Evolutionary conservation across 2,329 filamentous ascomycete species (phyloP).

Genomic region (Exutisphaerella laricina): DNA sequence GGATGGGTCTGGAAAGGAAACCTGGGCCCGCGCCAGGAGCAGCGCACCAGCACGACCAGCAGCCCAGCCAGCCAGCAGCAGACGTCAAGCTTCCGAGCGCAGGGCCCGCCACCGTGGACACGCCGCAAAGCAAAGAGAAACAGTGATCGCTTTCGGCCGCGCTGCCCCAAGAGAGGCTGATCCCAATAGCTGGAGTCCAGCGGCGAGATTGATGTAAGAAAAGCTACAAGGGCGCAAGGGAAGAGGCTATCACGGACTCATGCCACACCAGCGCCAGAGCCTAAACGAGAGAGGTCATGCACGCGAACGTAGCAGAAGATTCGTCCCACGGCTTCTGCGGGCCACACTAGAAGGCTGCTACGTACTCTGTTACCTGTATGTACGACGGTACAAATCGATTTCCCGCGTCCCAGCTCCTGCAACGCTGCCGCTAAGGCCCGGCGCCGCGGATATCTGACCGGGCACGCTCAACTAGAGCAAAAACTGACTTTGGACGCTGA

Average conservation of each 20-base stretch:
- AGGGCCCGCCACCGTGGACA: slow-evolving; percentile 12
- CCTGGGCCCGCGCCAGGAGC: slow-evolving; percentile 2
- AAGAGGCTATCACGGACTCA: slow-evolving; percentile 5
- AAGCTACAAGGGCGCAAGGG: slow-evolving; percentile 9
- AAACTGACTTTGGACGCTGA: neutral
- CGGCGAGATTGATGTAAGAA: slow-evolving; percentile 17
- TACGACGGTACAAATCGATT: neutral
- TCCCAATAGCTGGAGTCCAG: slow-evolving; percentile 17
- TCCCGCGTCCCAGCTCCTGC: neutral
- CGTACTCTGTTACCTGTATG: neutral
- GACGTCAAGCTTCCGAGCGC: slow-evolving; percentile 15
- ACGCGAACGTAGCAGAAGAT: neutral
- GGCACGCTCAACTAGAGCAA: too few species aligned
- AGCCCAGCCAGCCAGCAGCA: neutral
- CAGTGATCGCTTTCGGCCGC: slow-evolving; percentile 14
- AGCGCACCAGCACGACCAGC: neutral
- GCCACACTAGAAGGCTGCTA: neutral
- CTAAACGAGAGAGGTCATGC: slow-evolving; percentile 7
- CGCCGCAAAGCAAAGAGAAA: slow-evolving; percentile 12
- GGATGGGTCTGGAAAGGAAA: too few species aligned
- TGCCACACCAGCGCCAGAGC: slow-evolving; percentile 9
- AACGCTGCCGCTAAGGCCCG: neutral
- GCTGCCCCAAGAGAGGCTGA: slow-evolving; percentile 16
- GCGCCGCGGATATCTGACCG: slow-evolving; percentile 2
- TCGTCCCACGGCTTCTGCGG: neutral